A percentile compares a stretch with the other conserved stretches of the same genome.
Conservation (phyloP, 1,139 yeast genomes). For the Suhomyces panamericanus region DNA sequence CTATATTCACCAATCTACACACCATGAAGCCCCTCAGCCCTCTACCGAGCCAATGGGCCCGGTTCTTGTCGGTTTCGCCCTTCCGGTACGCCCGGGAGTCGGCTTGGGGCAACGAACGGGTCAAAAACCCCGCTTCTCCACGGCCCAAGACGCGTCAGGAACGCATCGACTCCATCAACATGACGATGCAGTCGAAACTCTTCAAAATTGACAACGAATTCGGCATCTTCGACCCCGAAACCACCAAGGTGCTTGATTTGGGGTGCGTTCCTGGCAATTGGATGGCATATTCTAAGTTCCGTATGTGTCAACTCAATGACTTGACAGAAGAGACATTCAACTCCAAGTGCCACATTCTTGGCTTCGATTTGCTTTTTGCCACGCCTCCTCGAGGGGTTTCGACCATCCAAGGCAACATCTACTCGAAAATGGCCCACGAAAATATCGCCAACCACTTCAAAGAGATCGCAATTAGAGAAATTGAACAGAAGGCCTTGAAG, state of each 20-base stretch:
- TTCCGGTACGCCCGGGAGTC: slow-evolving; percentile 11
- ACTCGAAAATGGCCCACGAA: slow-evolving; percentile 64
- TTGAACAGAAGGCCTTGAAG: slow-evolving; percentile 7
- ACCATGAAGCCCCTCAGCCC: not conserved
- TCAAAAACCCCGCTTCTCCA: slow-evolving; percentile 10
- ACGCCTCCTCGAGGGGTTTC: slow-evolving; percentile 80
- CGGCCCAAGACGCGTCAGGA: slow-evolving; percentile 26
- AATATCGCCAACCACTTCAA: slow-evolving; percentile 57
- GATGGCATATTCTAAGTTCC: slow-evolving; percentile 68
- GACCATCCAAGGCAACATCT: slow-evolving; percentile 82
- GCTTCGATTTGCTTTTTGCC: slow-evolving; percentile 80
- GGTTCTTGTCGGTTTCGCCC: not conserved
- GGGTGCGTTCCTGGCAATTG: slow-evolving; percentile 98
- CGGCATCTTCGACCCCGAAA: slow-evolving; percentile 26
- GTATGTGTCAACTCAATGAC: slow-evolving; percentile 30
- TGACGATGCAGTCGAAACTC: slow-evolving; percentile 28
- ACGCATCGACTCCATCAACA: slow-evolving; percentile 25
- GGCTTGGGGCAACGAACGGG: slow-evolving; percentile 11
- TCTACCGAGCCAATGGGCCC: not conserved
- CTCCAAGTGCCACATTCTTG: slow-evolving; percentile 67
- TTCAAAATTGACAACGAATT: slow-evolving; percentile 32
- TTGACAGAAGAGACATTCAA: slow-evolving; percentile 49
- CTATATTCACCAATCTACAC: not conserved
- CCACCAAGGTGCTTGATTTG: slow-evolving; percentile 37
- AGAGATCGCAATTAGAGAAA: slow-evolving; percentile 32